Conservation (phyloP, 345 rosid genomes). For the Acer yangbiense region DNA sequence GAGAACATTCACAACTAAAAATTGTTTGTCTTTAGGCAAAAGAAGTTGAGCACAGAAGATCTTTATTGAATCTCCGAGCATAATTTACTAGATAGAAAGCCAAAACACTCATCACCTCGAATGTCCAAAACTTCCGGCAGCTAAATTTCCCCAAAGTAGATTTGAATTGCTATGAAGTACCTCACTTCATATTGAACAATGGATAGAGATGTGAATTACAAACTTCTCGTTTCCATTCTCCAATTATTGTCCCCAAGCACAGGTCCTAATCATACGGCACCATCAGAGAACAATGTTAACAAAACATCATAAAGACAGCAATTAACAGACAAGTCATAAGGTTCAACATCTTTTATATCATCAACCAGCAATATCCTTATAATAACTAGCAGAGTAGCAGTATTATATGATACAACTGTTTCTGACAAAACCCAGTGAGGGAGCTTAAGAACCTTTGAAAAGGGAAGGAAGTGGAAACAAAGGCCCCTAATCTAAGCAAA, state of each 20-base stretch:
- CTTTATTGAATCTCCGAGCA: conserved; percentile 33
- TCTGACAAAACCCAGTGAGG: not conserved
- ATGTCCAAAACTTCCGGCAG: conserved; percentile 24
- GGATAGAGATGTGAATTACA: conserved; percentile 15
- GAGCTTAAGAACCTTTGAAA: not conserved
- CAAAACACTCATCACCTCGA: conserved; percentile 19
- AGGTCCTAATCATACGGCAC: conserved; percentile 42
- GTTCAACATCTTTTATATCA: not conserved
- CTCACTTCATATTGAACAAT: conserved; percentile 21
- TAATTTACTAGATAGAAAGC: conserved; percentile 18
- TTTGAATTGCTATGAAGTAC: conserved; percentile 18
- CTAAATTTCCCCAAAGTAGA: conserved; percentile 12
- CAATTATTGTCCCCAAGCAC: conserved; percentile 59
- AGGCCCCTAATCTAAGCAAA: not conserved
- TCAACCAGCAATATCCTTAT: not conserved
- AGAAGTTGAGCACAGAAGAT: conserved; percentile 19
- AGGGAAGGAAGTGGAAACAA: not conserved
- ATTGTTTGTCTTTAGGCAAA: conserved; percentile 22
- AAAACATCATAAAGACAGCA: conserved; percentile 1
- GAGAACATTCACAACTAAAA: conserved; percentile 22
- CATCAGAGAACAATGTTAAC: conserved; percentile 5
- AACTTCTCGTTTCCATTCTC: conserved; percentile 10
- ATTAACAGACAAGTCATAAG: not conserved
- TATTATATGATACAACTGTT: not conserved
- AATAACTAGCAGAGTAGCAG: conserved; percentile 3